Conservation (phyloP, 2,329 filamentous ascomycete species). For the Aureobasidium sp. region DNA sequence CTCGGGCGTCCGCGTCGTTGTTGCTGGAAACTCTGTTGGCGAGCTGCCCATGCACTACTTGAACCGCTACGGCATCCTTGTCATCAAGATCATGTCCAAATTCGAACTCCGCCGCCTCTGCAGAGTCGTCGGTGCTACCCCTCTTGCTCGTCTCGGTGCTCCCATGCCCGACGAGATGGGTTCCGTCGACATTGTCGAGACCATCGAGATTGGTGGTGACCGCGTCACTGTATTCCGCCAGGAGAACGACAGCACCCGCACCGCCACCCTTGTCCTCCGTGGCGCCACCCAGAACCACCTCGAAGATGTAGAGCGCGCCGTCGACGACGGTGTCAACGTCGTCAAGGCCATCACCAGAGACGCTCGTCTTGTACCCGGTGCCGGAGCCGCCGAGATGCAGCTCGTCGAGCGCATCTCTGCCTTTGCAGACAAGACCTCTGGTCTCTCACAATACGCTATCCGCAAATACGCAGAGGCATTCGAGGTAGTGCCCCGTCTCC, state of each 20-base stretch:
- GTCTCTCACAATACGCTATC: slow-evolving; percentile 91
- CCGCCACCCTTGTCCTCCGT: slow-evolving; percentile 85
- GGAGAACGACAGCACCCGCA: slow-evolving; percentile 85
- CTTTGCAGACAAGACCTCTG: slow-evolving; percentile 85
- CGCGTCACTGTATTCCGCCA: slow-evolving; percentile 97
- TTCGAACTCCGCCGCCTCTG: slow-evolving; percentile 93
- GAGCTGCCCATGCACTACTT: slow-evolving; percentile 96
- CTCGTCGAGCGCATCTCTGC: slow-evolving; percentile 86
- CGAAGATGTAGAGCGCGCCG: slow-evolving; percentile 91
- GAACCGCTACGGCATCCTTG: slow-evolving; percentile 90
- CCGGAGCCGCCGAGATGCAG: slow-evolving; percentile 89
- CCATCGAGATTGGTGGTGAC: slow-evolving; percentile 93
- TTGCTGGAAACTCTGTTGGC: slow-evolving; percentile 88
- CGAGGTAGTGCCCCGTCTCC: slow-evolving; percentile 86
- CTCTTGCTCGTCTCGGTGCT: slow-evolving; percentile 87
- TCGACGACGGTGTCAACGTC: slow-evolving; percentile 96
- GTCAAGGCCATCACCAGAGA: slow-evolving; percentile 98
- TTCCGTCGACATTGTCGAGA: slow-evolving; percentile 88
- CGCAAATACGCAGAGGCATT: slow-evolving; percentile 97
- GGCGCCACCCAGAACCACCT: slow-evolving; percentile 97
- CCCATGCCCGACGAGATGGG: slow-evolving; percentile 99
- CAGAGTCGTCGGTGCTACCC: slow-evolving; percentile 91
- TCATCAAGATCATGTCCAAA: slow-evolving; percentile 96
- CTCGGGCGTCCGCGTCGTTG: slow-evolving; percentile 81
- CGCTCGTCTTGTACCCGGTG: slow-evolving; percentile 80